A percentile compares a stretch with the other conserved stretches of the same genome.
phyloP scores from a whole-genome alignment of 805 yeast species.

The Candida xyloterini region DNA sequence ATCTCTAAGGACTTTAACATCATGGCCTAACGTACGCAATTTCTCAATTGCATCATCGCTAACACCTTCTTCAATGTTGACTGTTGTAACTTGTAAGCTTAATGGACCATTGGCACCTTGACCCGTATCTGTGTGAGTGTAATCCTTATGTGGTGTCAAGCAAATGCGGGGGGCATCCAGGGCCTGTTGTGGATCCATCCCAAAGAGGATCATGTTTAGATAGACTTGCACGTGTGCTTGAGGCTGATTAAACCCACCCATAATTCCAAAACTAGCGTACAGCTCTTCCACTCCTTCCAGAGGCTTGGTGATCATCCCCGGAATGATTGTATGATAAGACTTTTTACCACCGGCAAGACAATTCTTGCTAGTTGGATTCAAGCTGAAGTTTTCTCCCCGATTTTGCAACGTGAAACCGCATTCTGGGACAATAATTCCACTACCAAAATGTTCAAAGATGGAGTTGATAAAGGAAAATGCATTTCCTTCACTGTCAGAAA shows the following conservation, averaged over 20 bases:
- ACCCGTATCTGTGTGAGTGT: slow-evolving; percentile 46
- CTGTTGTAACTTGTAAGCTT: slow-evolving; percentile 54
- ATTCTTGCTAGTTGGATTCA: slow-evolving; percentile 55
- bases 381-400: slow-evolving; percentile 73
- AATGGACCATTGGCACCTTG: slow-evolving; percentile 65
- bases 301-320: slow-evolving; percentile 66
- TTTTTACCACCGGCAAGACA: slow-evolving; percentile 66
- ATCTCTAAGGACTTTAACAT: slow-evolving; percentile 42
- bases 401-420: slow-evolving; percentile 71
- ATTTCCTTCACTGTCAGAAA: slow-evolving; percentile 64
- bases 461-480: slow-evolving; percentile 82
- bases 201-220: slow-evolving; percentile 60
- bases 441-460: slow-evolving; percentile 65
- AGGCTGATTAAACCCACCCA: slow-evolving; percentile 89
- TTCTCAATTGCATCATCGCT: slow-evolving; percentile 41
- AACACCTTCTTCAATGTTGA: slow-evolving; percentile 66
- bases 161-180: slow-evolving; percentile 75
- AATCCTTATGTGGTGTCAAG: slow-evolving; percentile 49
- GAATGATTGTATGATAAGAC: slow-evolving; percentile 81
- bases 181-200: slow-evolving; percentile 67
- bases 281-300: slow-evolving; percentile 36
- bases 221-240: slow-evolving; percentile 81
- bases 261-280: slow-evolving; percentile 56
- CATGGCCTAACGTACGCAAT: slow-evolving; percentile 56
- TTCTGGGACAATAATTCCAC: slow-evolving; percentile 62